Evolutionary conservation across 106 monocot genomes (phyloP), one percentile per base, ranked within the genome.

Genomic region (Triglochin maritima): DNA sequence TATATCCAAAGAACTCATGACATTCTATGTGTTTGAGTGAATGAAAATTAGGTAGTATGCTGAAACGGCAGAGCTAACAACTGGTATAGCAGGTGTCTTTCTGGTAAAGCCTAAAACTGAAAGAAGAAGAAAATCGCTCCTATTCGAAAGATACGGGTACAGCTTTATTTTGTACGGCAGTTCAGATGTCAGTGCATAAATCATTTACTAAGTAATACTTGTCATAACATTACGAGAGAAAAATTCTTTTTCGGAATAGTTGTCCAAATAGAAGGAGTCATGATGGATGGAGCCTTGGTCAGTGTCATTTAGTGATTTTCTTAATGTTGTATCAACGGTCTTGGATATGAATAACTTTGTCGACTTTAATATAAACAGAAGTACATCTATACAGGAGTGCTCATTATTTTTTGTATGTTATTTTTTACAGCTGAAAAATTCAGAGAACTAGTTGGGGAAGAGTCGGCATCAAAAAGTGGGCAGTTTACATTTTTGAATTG

Each of bases 391-490:
- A 11, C 7, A 2, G 17, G 6, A 5, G 12, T 16, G 48, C 14
- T 65, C 17, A 65, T 16, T 16, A 53, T 43, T 3, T 49, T 54
- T 56, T 41, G 41, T 44, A 9, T 41, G 15, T 4, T 59, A 11
- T 5, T 64, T 10, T 14, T 59, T 66, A 14, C 73, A 84, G 84
- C 95, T 74, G 90, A 88, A 66, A 96, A 88, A 52, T 90, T 79
- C 87, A 80, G 95, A 57, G 85, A 90, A 72, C 43, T 85, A 5
- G 81, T 90, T 43, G 95, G 95, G 66, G 85, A 90, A 60, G 87
- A 85, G 71, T 65, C 79, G 49, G 77, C 90, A 75, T 90, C 90
- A 1, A 90, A 96, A 62, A 96, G 95, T 64, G 87, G 95, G 9
- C 66, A 88, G 66, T 90, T 96, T 56, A 87, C 95, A 15, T 60